phyloP scores from a whole-genome alignment of 106 monocot species.

The Dioscorea alata region DNA sequence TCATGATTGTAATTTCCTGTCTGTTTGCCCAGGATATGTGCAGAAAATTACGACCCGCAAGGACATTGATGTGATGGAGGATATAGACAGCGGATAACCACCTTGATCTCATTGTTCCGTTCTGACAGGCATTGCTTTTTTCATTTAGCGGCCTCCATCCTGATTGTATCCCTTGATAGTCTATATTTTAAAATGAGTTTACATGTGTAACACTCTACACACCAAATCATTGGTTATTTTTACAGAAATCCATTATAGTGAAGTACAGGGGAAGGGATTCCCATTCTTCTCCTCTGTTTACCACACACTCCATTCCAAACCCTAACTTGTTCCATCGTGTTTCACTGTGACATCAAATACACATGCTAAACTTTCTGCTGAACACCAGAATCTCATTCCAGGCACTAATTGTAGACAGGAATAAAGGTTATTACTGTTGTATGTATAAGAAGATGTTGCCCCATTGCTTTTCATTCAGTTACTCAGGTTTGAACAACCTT shows the following conservation, averaged over 20 bases:
- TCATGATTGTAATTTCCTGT: background rate
- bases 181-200: too few relatives aligned
- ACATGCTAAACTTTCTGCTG: conserved; percentile 1
- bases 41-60: conserved; percentile 69
- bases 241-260: too few relatives aligned
- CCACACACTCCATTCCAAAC: background rate
- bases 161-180: too few relatives aligned
- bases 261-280: background rate
- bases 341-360: background rate
- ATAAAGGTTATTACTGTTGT: background rate
- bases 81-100: conserved; percentile 66
- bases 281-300: conserved; percentile 1
- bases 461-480: too few relatives aligned
- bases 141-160: too few relatives aligned
- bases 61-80: conserved; percentile 84
- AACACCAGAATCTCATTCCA: background rate
- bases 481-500: background rate
- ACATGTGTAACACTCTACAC: too few relatives aligned
- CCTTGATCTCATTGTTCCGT: conserved; percentile 18
- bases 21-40: conserved; percentile 62
- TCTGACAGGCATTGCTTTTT: too few relatives aligned
- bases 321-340: background rate
- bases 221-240: too few relatives aligned
- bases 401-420: background rate
- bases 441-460: background rate